Evolutionary conservation across 2,329 filamentous ascomycete species (phyloP).

Genomic region (Trichophyton rubrum): DNA sequence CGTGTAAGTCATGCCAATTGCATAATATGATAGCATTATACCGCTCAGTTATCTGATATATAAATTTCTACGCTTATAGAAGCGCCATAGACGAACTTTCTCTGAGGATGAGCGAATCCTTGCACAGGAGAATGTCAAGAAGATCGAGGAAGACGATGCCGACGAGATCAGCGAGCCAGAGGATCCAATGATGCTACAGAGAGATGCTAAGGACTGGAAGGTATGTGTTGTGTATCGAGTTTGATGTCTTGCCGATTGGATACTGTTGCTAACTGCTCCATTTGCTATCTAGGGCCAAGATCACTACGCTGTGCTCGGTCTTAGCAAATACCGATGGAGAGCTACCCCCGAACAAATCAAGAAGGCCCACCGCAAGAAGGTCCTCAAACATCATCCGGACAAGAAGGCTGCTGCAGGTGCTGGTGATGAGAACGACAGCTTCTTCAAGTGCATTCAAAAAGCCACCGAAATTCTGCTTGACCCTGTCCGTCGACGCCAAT

Average conservation of each 20-base stretch:
- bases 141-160: conserved; percentile 79
- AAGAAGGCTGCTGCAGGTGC: conserved; percentile 90
- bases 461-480: conserved; percentile 88
- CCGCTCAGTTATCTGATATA: not conserved
- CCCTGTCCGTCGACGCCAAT: conserved; percentile 84
- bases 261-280: not conserved
- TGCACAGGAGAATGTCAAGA: conserved; percentile 88
- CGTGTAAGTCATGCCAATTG: conserved; percentile 45
- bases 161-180: conserved; percentile 89
- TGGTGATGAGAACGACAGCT: conserved; percentile 78
- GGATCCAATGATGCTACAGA: conserved; percentile 79
- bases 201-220: conserved; percentile 99
- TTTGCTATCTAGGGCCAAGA: conserved; percentile 59
- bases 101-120: conserved; percentile 97
- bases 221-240: conserved; percentile 39
- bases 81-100: conserved; percentile 91
- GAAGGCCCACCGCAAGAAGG: conserved; percentile 98
- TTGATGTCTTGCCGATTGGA: not conserved
- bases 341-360: conserved; percentile 98
- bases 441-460: conserved; percentile 99
- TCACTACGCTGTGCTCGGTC: conserved; percentile 90
- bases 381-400: conserved; percentile 95
- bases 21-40: not conserved
- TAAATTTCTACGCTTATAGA: conserved; percentile 28
- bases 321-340: conserved; percentile 82